Evolutionary conservation across 2,329 filamentous ascomycete genomes (phyloP).

Genomic region (Helotiales sp.): DNA sequence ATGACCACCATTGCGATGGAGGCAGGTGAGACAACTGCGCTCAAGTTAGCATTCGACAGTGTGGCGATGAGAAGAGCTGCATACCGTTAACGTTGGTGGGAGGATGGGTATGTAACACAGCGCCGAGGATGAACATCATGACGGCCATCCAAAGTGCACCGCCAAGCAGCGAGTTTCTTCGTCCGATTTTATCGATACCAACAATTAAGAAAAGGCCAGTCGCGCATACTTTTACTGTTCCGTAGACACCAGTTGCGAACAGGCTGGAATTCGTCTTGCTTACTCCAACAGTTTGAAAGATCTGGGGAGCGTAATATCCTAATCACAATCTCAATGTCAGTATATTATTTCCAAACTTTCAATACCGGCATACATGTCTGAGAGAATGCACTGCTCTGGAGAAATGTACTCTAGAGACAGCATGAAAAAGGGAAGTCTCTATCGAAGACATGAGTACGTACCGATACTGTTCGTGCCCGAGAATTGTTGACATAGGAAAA

Average conservation of each 20-base stretch:
- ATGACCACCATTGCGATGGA: constrained; percentile 65
- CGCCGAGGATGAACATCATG: constrained; percentile 39
- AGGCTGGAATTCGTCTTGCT: constrained; percentile 59
- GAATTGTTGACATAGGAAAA: constrained; percentile 65
- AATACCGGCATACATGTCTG: too few relatives aligned
- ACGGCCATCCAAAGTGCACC: constrained; percentile 56
- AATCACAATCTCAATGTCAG: too few relatives aligned
- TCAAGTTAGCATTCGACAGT: constrained; percentile 54
- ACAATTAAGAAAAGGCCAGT: constrained; percentile 65
- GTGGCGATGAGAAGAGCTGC: neutral
- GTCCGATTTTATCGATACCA: constrained; percentile 63
- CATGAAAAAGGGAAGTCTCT: neutral
- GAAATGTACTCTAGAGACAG: constrained; percentile 58
- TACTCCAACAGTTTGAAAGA: constrained; percentile 64
- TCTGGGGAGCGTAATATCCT: constrained; percentile 49
- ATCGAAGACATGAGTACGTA: constrained; percentile 61
- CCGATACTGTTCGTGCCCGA: constrained; percentile 51
- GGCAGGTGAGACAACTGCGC: constrained; percentile 49
- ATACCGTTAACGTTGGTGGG: constrained; percentile 49
- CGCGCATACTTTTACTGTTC: constrained; percentile 64
- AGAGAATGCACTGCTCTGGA: constrained; percentile 41
- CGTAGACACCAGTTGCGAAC: constrained; percentile 72
- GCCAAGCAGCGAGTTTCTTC: constrained; percentile 52
- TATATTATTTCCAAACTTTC: too few relatives aligned
- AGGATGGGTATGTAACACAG: constrained; percentile 49